phyloP scores from a whole-genome alignment of 208 protist genomes.

The Crithidia mellificae region DNA sequence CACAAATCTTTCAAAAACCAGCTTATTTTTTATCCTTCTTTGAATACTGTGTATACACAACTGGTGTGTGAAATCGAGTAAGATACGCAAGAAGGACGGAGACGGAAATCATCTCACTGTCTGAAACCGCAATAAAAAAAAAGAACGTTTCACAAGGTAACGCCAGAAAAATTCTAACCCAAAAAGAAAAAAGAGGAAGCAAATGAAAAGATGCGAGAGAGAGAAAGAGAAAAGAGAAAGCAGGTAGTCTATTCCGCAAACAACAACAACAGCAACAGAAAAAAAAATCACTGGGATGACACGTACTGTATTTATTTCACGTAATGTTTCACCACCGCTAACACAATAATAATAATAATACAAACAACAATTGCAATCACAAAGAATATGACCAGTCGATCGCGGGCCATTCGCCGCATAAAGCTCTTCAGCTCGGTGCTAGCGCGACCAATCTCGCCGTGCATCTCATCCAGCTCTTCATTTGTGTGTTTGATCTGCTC shows the following conservation, averaged over 20 bases:
- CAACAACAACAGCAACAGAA: not conserved
- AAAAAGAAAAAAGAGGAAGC: too few species aligned
- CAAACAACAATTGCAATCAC: constrained; percentile 73
- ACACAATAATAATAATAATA: constrained; percentile 72
- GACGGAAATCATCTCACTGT: too few species aligned
- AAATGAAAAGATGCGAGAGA: too few species aligned
- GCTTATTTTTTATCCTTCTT: too few species aligned
- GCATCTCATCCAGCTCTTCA: constrained; percentile 56
- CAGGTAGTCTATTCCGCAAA: too few species aligned
- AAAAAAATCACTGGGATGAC: not conserved
- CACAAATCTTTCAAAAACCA: too few species aligned
- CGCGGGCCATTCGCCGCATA: constrained; percentile 80
- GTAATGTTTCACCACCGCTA: constrained; percentile 55
- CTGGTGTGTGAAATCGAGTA: too few species aligned
- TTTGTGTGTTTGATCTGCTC: constrained; percentile 79
- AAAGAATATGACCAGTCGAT: constrained; percentile 88
- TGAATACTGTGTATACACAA: too few species aligned
- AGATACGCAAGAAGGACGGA: too few species aligned
- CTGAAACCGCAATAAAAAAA: too few species aligned
- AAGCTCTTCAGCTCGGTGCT: constrained; percentile 58
- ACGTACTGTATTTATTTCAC: not conserved
- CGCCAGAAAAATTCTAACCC: too few species aligned
- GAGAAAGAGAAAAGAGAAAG: constrained; percentile 7
- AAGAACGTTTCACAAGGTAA: too few species aligned
- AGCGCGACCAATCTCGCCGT: constrained; percentile 41